These are phyloP conservation scores for Echinosophora koreensis DNA, from an alignment of 306 rosid genomes.

Conservation along the genomic window DNA sequence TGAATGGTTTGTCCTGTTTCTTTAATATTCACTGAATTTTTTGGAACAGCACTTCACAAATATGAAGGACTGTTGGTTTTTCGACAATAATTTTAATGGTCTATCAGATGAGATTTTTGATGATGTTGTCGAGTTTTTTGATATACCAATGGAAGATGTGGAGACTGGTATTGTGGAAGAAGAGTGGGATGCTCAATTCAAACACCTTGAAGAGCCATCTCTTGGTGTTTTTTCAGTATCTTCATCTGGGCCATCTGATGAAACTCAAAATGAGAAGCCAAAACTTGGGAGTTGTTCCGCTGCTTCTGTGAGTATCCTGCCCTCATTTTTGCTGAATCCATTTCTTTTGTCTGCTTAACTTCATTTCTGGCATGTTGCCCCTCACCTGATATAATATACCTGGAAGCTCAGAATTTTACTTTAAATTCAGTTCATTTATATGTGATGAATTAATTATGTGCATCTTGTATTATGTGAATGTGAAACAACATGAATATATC, in stretches of 20 bases:
- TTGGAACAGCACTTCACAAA: constrained; percentile 46
- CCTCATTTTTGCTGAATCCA: not conserved
- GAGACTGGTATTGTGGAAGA: constrained; percentile 56
- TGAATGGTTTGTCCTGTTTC: not conserved
- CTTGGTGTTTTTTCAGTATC: constrained; percentile 52
- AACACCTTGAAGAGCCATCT: constrained; percentile 63
- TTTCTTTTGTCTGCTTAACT: not conserved
- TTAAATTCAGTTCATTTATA: not conserved
- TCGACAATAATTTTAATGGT: constrained; percentile 54
- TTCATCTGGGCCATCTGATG: constrained; percentile 33
- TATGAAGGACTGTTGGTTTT: constrained; percentile 63
- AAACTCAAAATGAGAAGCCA: constrained; percentile 32
- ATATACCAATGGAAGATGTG: constrained; percentile 73
- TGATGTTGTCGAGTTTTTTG: constrained; percentile 53
- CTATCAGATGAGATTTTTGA: constrained; percentile 51
- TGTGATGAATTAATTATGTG: not conserved
- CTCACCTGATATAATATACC: not conserved
- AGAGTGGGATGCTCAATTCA: constrained; percentile 71
- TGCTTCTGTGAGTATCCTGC: constrained; percentile 57
- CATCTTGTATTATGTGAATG: constrained; percentile 21
- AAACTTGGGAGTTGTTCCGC: constrained; percentile 44
- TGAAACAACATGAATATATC: not conserved
- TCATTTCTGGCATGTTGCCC: not conserved
- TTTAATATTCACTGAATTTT: not conserved
- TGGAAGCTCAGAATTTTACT: constrained; percentile 12